Conservation (phyloP, 2,329 filamentous ascomycete genomes). For the Emmonsia crescens region DNA sequence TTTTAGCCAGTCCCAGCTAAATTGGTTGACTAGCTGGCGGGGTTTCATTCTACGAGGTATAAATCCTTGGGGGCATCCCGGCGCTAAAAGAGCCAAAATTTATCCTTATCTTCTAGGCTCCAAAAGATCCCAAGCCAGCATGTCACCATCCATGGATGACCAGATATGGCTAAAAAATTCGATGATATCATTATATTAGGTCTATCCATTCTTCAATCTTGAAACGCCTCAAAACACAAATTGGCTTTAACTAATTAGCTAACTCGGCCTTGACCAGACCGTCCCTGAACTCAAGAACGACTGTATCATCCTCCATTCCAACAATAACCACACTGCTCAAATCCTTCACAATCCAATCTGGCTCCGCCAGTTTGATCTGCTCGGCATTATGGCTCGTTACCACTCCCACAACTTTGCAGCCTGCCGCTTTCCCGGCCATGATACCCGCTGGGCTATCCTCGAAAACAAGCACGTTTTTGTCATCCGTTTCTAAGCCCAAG, state of each 20-base stretch:
- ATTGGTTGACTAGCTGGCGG: too few relatives aligned
- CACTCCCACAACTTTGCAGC: constrained; percentile 70
- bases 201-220: neutral
- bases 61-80: neutral
- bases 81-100: neutral
- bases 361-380: constrained; percentile 59
- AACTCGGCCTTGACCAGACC: neutral
- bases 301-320: neutral
- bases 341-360: constrained; percentile 77
- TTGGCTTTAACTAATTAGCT: neutral
- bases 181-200: neutral
- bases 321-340: constrained; percentile 52
- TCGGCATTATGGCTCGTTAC: constrained; percentile 69
- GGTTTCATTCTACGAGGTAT: too few relatives aligned
- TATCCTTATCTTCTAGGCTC: neutral
- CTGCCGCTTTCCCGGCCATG: constrained; percentile 68
- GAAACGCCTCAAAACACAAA: neutral
- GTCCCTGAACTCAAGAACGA: neutral
- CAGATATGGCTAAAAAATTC: too few relatives aligned
- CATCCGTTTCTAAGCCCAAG: constrained; percentile 39
- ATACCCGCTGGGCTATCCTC: constrained; percentile 86
- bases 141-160: too few relatives aligned
- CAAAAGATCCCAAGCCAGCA: too few relatives aligned
- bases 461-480: constrained; percentile 56
- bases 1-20: too few relatives aligned